Percentiles rank a stretch among this genome's conserved stretches.
These are phyloP conservation scores for Trichoderma reesei DNA, from an alignment of 495 filamentous ascomycete genomes.

Conservation along the genomic window DNA sequence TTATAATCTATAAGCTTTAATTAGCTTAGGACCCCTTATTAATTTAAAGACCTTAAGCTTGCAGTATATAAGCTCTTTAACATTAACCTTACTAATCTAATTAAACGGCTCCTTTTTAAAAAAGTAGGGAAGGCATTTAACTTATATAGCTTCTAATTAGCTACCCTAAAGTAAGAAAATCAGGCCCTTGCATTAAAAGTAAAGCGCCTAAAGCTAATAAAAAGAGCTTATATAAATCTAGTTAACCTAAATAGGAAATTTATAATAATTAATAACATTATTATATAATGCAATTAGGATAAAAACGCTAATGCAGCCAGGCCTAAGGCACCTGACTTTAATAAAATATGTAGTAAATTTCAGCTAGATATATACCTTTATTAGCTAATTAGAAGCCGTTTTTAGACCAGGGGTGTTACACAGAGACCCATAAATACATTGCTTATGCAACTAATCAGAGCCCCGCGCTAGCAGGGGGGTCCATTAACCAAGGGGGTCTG, in stretches of 20 bases:
- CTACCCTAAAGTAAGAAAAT: not conserved
- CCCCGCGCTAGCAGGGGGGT: not conserved
- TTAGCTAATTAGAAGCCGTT: not conserved
- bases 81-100: not conserved
- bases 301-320: not conserved
- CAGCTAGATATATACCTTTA: not conserved
- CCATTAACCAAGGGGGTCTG: not conserved
- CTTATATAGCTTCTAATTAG: not conserved
- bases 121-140: not conserved
- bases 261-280: conserved; percentile 1
- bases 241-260: conserved; percentile 2
- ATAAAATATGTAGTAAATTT: not conserved
- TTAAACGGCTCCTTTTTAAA: not conserved
- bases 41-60: not conserved
- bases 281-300: not conserved
- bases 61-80: not conserved
- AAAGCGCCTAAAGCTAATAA: not conserved
- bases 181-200: not conserved
- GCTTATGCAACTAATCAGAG: not conserved
- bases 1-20: not conserved
- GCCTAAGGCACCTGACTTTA: not conserved
- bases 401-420: not conserved
- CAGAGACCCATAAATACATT: not conserved
- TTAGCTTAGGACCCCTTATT: not conserved
- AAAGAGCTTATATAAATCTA: not conserved